Percentiles rank a stretch among this genome's conserved stretches.
These are phyloP conservation scores for Starmerella sp. DNA, from an alignment of 805 yeast genomes.

Conservation along the genomic window DNA sequence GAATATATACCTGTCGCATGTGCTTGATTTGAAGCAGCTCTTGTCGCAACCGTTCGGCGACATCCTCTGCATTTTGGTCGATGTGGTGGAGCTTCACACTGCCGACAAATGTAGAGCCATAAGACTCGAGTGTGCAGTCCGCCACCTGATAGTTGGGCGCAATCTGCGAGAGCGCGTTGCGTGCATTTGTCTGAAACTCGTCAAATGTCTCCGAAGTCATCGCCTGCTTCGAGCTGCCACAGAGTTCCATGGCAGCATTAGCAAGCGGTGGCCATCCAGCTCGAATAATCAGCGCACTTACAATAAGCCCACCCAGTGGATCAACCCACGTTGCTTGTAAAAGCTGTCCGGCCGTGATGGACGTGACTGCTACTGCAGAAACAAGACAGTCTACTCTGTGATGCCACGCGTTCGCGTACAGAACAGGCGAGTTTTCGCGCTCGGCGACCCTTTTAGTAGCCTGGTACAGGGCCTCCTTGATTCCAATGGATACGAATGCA, in stretches of 20 bases:
- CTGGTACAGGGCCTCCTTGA: constrained; percentile 80
- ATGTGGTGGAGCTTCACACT: constrained; percentile 13
- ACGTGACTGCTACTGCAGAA: constrained; percentile 76
- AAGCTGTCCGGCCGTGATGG: constrained; percentile 76
- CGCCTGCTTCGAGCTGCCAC: constrained; percentile 41
- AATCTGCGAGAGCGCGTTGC: constrained; percentile 1
- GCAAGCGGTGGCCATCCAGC: constrained; percentile 74
- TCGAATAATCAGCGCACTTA: constrained; percentile 65
- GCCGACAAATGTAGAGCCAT: constrained; percentile 24
- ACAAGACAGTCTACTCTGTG: constrained; percentile 92
- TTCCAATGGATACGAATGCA: constrained; percentile 75
- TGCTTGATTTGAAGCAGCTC: constrained; percentile 17
- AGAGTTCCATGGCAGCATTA: constrained; percentile 59
- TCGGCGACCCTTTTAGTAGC: constrained; percentile 74
- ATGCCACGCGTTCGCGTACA: constrained; percentile 97
- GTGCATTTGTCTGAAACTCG: constrained; percentile 13
- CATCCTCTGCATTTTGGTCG: constrained; percentile 16
- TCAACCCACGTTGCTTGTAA: constrained; percentile 76
- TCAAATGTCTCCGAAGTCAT: constrained; percentile 15
- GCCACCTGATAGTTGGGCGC: constrained; percentile 16
- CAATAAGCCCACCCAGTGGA: constrained; percentile 82
- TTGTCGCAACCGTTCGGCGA: constrained; percentile 14
- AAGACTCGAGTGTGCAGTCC: constrained; percentile 20
- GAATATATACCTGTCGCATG: constrained; percentile 21
- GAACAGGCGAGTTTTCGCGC: constrained; percentile 69